Conservation (phyloP, 345 rosid genomes). For the Cardamine chenopodiifolia region DNA sequence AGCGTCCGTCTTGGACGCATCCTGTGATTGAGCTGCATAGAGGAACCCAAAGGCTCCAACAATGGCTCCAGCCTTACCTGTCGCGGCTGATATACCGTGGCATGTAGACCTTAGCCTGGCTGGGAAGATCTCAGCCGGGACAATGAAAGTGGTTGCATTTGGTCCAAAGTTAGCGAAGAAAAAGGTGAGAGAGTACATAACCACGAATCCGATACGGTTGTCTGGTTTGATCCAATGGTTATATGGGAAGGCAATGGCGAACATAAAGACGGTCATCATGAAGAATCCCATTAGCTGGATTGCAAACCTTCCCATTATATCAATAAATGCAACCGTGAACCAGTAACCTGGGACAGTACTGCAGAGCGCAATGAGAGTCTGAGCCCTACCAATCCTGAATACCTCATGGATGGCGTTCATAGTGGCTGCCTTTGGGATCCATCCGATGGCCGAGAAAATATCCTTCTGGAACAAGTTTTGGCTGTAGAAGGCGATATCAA, state of each 20-base stretch:
- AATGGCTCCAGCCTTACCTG: slow-evolving; percentile 70
- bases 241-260: slow-evolving; percentile 69
- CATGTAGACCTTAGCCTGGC: slow-evolving; percentile 75
- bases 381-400: slow-evolving; percentile 58
- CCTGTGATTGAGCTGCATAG: slow-evolving; percentile 52
- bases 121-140: slow-evolving; percentile 73
- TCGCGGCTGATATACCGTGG: slow-evolving; percentile 73
- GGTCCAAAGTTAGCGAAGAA: slow-evolving; percentile 84
- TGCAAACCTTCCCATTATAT: slow-evolving; percentile 57
- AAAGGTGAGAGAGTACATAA: slow-evolving; percentile 61
- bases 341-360: slow-evolving; percentile 76
- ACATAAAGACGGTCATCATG: slow-evolving; percentile 76
- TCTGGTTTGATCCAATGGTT: slow-evolving; percentile 58
- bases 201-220: slow-evolving; percentile 58
- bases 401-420: slow-evolving; percentile 69
- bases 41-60: slow-evolving; percentile 76
- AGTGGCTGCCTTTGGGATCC: slow-evolving; percentile 62
- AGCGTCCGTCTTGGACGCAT: slow-evolving; percentile 46
- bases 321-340: slow-evolving; percentile 65
- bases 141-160: slow-evolving; percentile 69
- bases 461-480: slow-evolving; percentile 71
- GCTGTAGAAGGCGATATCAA: slow-evolving; percentile 69
- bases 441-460: slow-evolving; percentile 61
- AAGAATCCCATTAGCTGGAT: slow-evolving; percentile 76
- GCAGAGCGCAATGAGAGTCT: slow-evolving; percentile 64